Evolutionary conservation across 306 rosid genomes (phyloP).

Genomic region (Trifolium pratense): DNA sequence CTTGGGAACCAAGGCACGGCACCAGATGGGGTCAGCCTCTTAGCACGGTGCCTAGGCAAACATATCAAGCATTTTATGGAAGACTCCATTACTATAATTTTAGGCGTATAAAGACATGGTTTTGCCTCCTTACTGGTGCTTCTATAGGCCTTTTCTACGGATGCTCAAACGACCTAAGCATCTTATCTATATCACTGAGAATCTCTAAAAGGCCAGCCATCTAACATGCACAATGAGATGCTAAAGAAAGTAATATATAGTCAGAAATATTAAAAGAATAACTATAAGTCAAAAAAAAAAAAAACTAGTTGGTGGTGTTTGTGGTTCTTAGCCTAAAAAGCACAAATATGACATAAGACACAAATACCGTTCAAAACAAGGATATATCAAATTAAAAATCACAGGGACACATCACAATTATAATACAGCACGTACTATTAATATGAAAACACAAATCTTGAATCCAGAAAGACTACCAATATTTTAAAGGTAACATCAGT

Average conservation of each 20-base stretch:
- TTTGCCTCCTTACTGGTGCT: background rate
- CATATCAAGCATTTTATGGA: background rate
- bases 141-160: background rate
- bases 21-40: background rate
- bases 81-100: background rate
- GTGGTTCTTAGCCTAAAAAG: background rate
- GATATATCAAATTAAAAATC: background rate
- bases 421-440: background rate
- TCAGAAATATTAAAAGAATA: background rate
- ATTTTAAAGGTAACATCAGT: background rate
- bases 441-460: background rate
- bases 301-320: background rate
- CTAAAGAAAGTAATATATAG: conserved; percentile 8
- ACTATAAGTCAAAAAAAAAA: no score
- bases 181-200: background rate
- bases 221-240: background rate
- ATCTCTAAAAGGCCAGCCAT: conserved; percentile 1
- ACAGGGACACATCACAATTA: background rate
- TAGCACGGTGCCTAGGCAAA: background rate
- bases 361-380: background rate
- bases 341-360: background rate
- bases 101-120: no score
- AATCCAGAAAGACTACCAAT: background rate
- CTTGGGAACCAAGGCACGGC: background rate
- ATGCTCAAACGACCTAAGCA: conserved; percentile 8